Conservation (phyloP, 2,329 filamentous ascomycete genomes). For the Calcarisporium arbuscula region DNA sequence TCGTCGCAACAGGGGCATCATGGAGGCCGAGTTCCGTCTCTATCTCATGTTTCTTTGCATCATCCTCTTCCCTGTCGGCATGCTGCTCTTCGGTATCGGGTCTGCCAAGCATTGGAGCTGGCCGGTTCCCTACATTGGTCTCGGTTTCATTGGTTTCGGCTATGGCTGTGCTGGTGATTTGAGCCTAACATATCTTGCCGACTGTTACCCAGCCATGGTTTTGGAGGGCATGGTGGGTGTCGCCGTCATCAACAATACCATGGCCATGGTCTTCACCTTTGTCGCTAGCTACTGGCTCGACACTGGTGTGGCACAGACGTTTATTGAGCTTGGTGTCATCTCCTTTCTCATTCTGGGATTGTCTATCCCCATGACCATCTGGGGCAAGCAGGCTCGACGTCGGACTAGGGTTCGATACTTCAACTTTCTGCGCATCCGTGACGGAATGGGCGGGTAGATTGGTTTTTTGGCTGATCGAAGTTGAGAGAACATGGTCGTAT, state of each 20-base stretch:
- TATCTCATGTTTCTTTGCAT: slow-evolving; percentile 45
- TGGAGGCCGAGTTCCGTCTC: slow-evolving; percentile 48
- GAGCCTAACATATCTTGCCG: slow-evolving; percentile 47
- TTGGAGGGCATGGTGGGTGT: slow-evolving; percentile 54
- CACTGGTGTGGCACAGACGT: slow-evolving; percentile 37
- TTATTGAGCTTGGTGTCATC: slow-evolving; percentile 45
- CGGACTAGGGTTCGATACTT: slow-evolving; percentile 41
- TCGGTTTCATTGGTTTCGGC: slow-evolving; percentile 53
- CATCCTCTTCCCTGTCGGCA: slow-evolving; percentile 41
- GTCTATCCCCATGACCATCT: slow-evolving; percentile 48
- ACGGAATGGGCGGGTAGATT: slow-evolving; percentile 25
- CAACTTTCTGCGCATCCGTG: slow-evolving; percentile 40
- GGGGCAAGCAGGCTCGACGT: slow-evolving; percentile 41
- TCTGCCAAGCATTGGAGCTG: slow-evolving; percentile 44
- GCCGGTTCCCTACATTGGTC: slow-evolving; percentile 47
- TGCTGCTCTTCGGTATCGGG: slow-evolving; percentile 48
- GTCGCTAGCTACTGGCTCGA: slow-evolving; percentile 43
- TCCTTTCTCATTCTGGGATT: slow-evolving; percentile 44
- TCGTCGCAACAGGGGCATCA: slow-evolving; percentile 44
- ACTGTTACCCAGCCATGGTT: slow-evolving; percentile 50
- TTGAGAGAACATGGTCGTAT: too few relatives aligned
- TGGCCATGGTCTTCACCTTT: slow-evolving; percentile 50
- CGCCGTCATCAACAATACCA: slow-evolving; percentile 49
- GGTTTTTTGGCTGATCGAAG: neutral
- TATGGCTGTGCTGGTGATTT: slow-evolving; percentile 54